Conservation (phyloP, 2,329 filamentous ascomycete species). For the Monilinia aucupariae region DNA sequence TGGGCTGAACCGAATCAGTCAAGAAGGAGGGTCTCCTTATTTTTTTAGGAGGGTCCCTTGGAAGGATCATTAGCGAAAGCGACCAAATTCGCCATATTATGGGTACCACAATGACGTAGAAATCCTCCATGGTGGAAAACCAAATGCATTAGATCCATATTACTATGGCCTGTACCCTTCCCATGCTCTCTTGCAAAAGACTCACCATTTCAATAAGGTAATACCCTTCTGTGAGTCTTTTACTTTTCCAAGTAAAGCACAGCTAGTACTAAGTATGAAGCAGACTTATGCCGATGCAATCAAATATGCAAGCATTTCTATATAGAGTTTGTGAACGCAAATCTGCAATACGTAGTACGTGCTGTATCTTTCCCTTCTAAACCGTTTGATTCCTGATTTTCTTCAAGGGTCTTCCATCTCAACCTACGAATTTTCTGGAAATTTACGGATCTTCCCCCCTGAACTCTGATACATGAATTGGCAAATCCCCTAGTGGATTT, state of each 20-base stretch:
- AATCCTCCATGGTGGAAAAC: neutral
- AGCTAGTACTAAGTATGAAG: too few relatives aligned
- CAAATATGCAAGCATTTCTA: conserved; percentile 2
- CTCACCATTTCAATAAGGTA: neutral
- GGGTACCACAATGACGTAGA: conserved; percentile 11
- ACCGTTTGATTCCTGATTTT: conserved; percentile 1
- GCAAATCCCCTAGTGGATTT: neutral
- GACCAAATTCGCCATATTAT: conserved; percentile 10
- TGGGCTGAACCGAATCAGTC: neutral
- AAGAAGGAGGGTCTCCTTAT: neutral
- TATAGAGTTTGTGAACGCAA: neutral
- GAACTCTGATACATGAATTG: neutral
- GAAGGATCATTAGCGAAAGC: conserved; percentile 9
- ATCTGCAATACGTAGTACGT: neutral
- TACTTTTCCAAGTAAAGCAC: too few relatives aligned
- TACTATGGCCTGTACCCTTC: neutral
- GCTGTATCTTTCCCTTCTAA: neutral
- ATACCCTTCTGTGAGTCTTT: too few relatives aligned
- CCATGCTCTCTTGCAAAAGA: neutral
- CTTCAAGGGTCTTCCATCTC: neutral
- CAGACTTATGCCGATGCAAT: conserved; percentile 1
- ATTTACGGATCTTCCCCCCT: neutral
- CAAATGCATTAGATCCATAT: neutral
- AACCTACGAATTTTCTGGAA: neutral
- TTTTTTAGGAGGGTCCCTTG: neutral